A percentile compares a stretch with the other conserved stretches of the same genome.
Conservation (phyloP, 176 grass and related monocot species). For the Eragrostis curvula region DNA sequence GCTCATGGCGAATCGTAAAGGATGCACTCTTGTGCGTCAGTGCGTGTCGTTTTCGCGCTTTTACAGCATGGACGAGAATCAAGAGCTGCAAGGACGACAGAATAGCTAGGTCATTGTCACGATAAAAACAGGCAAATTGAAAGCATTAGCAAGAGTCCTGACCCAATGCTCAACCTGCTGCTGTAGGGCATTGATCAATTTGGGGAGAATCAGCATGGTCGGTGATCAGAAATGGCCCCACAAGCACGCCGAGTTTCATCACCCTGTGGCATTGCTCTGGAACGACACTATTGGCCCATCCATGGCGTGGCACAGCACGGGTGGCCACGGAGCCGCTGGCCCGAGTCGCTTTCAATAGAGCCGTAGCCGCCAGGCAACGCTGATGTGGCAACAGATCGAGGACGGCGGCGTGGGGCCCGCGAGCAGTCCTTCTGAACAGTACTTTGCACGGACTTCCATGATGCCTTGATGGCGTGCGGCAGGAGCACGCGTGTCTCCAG, state of each 20-base stretch:
- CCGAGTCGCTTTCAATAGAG: background rate
- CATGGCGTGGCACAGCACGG: background rate
- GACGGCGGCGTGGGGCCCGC: slow-evolving; percentile 26
- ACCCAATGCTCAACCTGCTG: background rate
- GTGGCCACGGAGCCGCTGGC: background rate
- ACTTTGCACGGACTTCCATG: background rate
- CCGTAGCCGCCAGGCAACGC: background rate
- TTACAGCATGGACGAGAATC: background rate
- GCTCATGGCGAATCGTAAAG: background rate
- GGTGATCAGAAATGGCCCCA: slow-evolving; percentile 40
- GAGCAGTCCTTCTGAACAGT: background rate
- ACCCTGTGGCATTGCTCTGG: too few species aligned
- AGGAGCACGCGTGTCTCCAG: background rate
- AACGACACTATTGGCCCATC: background rate
- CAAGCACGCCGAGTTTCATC: background rate
- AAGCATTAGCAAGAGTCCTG: slow-evolving; percentile 11
- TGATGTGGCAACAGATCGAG: slow-evolving; percentile 34
- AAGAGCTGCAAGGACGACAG: background rate
- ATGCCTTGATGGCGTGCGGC: background rate
- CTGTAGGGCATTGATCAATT: background rate
- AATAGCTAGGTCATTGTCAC: background rate
- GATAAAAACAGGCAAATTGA: background rate
- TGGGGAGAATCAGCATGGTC: slow-evolving; percentile 20
- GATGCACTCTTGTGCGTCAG: background rate
- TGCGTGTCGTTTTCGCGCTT: slow-evolving; percentile 22